Evolutionary conservation across 108 stramenopile genomes (phyloP).

Genomic region (Asterionellopsis glacialis): DNA sequence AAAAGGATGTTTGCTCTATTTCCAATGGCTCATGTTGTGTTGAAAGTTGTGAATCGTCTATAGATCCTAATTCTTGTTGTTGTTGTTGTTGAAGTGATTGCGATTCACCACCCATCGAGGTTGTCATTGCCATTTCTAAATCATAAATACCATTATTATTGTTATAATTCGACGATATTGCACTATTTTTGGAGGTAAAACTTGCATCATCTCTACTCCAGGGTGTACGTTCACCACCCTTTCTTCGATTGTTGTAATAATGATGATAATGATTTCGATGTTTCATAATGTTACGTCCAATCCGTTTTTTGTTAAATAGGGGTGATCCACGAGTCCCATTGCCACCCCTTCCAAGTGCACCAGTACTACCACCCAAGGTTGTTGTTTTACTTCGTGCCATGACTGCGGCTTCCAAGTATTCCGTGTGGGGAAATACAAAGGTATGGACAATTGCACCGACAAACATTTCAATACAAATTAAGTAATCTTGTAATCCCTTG

Average conservation of each 20-base stretch:
- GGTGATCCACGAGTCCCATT: conserved; percentile 49
- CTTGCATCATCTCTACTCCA: background rate
- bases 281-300: conserved; percentile 22
- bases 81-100: too few species aligned
- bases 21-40: too few species aligned
- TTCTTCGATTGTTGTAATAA: too few species aligned
- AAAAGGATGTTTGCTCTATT: too few species aligned
- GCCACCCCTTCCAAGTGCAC: conserved; percentile 23
- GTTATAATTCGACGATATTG: background rate
- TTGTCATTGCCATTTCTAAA: conserved; percentile 1
- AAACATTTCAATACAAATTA: conserved; percentile 99
- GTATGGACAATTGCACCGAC: conserved; percentile 87
- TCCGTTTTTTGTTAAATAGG: conserved; percentile 36
- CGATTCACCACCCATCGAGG: background rate
- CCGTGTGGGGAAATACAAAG: conserved; percentile 91
- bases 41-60: too few species aligned
- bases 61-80: too few species aligned
- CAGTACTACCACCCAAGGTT: conserved; percentile 25
- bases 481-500: conserved; percentile 93
- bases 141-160: too few species aligned
- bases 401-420: conserved; percentile 73
- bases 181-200: conserved; percentile 5
- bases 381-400: conserved; percentile 40
- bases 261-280: conserved; percentile 2
- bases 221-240: too few species aligned